Evolutionary conservation across 2,329 filamentous ascomycete genomes (phyloP).

Genomic region (Fusarium humuli): DNA sequence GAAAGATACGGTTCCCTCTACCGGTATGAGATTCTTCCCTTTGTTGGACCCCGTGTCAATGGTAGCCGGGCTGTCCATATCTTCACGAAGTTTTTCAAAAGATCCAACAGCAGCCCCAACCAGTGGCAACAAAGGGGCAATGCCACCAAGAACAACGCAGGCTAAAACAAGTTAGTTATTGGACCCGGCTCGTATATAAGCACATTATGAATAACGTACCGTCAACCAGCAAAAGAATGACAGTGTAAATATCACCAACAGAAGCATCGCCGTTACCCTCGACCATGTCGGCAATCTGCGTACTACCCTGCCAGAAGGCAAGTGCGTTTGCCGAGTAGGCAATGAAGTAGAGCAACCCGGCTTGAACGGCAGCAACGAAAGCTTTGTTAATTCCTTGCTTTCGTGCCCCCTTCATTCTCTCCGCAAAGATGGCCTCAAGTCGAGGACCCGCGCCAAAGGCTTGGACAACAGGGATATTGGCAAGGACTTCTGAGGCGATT

Average conservation of each 20-base stretch:
- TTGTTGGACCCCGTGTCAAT: slow-evolving; percentile 58
- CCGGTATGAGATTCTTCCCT: slow-evolving; percentile 57
- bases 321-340: slow-evolving; percentile 75
- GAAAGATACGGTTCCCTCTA: slow-evolving; percentile 55
- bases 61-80: slow-evolving; percentile 63
- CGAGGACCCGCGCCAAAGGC: slow-evolving; percentile 70
- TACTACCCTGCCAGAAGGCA: slow-evolving; percentile 75
- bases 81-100: slow-evolving; percentile 67
- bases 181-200: neutral
- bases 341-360: slow-evolving; percentile 74
- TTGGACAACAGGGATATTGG: slow-evolving; percentile 71
- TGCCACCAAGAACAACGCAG: slow-evolving; percentile 71
- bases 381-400: slow-evolving; percentile 69
- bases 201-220: slow-evolving; percentile 50
- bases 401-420: slow-evolving; percentile 62
- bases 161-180: slow-evolving; percentile 51
- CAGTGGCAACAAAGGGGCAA: slow-evolving; percentile 72
- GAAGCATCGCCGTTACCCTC: slow-evolving; percentile 51
- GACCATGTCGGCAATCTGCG: slow-evolving; percentile 58
- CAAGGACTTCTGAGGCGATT: slow-evolving; percentile 71
- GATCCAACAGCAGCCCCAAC: slow-evolving; percentile 68
- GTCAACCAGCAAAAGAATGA: slow-evolving; percentile 73
- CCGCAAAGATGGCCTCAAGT: slow-evolving; percentile 69
- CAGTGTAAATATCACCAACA: slow-evolving; percentile 68
- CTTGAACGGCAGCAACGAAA: slow-evolving; percentile 65